A percentile compares a stretch with the other conserved stretches of the same genome.
phyloP scores from a whole-genome alignment of 208 protist species.

The Leishmania guyanensis region DNA sequence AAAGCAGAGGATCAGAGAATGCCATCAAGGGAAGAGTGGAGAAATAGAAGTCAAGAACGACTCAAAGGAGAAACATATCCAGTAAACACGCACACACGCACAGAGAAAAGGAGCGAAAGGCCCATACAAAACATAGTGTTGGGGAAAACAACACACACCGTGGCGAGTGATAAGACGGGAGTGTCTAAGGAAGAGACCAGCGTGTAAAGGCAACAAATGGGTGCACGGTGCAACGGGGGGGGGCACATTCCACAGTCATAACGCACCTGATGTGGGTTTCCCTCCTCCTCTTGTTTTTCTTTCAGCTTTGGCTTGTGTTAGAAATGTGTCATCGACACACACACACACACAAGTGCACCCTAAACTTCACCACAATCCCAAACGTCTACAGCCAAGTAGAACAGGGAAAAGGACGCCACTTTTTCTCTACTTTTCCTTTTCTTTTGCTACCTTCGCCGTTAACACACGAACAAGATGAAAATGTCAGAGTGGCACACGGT shows the following conservation, averaged over 20 bases:
- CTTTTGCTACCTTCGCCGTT: neutral
- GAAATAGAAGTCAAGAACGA: neutral
- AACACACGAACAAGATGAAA: neutral
- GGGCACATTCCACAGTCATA: neutral
- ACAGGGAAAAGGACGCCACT: neutral
- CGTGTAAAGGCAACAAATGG: neutral
- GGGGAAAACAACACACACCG: neutral
- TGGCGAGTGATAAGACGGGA: neutral
- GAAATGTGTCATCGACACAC: neutral
- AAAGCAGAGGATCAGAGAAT: neutral
- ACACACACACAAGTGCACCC: neutral
- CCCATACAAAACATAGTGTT: neutral
- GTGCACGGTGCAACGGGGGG: neutral
- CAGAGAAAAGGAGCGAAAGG: conserved; percentile 3
- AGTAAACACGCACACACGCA: conserved; percentile 1
- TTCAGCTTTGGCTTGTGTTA: neutral
- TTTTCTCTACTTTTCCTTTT: neutral
- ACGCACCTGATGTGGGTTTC: neutral
- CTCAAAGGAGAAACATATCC: neutral
- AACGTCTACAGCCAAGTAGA: neutral
- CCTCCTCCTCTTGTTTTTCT: neutral
- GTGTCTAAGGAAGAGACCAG: neutral
- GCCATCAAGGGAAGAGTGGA: neutral
- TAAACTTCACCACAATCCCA: neutral
- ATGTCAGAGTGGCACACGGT: neutral